phyloP scores from a whole-genome alignment of 257 asterid genomes.

The Petunia axillaris region DNA sequence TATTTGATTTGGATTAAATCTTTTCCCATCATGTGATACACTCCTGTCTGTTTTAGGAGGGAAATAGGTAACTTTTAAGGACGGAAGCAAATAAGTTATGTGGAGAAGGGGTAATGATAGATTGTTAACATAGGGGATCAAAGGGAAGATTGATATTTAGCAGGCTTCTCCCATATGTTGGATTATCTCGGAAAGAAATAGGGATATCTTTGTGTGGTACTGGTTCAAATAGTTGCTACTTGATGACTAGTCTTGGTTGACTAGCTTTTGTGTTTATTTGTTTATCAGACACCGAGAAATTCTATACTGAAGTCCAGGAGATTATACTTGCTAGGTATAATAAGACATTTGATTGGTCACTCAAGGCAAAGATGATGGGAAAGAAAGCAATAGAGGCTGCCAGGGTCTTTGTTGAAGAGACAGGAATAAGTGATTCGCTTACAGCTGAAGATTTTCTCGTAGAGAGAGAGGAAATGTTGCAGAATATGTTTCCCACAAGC shows the following conservation, averaged over 20 bases:
- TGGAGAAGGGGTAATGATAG: slow-evolving; percentile 9
- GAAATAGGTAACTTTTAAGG: slow-evolving; percentile 5
- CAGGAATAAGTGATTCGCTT: slow-evolving; percentile 70
- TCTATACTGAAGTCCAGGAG: slow-evolving; percentile 94
- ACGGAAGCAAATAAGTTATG: not conserved
- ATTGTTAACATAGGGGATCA: slow-evolving; percentile 13
- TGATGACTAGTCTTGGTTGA: slow-evolving; percentile 15
- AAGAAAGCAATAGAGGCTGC: slow-evolving; percentile 98
- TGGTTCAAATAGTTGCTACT: not conserved
- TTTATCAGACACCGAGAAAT: slow-evolving; percentile 85
- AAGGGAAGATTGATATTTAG: slow-evolving; percentile 16
- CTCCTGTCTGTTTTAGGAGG: slow-evolving; percentile 6
- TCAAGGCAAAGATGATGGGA: slow-evolving; percentile 98
- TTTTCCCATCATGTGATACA: slow-evolving; percentile 10
- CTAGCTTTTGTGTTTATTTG: slow-evolving; percentile 17
- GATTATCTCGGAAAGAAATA: not conserved
- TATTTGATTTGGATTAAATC: not conserved
- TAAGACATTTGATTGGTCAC: slow-evolving; percentile 95
- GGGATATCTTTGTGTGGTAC: not conserved
- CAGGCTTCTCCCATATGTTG: not conserved
- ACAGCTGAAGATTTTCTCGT: slow-evolving; percentile 90
- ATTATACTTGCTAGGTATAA: slow-evolving; percentile 77
- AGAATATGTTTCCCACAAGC: slow-evolving; percentile 68
- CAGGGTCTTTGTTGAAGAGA: slow-evolving; percentile 84
- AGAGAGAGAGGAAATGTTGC: slow-evolving; percentile 88